phyloP scores from a whole-genome alignment of 257 asterid genomes.

The Ehretia macrophylla region DNA sequence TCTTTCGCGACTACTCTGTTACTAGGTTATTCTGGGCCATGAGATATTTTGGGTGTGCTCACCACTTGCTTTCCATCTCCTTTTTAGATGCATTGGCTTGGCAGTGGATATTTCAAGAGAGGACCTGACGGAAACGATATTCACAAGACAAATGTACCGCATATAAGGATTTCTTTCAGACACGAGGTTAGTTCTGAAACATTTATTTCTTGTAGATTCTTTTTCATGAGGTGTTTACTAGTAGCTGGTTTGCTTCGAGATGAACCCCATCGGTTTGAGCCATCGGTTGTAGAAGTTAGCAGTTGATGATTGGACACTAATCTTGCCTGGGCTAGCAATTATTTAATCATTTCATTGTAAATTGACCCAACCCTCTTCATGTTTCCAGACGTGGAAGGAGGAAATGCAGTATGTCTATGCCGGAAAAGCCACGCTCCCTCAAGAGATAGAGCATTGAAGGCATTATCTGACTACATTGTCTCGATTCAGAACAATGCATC shows the following conservation, averaged over 20 bases:
- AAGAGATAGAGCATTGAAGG: conserved; percentile 55
- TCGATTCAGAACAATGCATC: no score
- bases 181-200: conserved; percentile 51
- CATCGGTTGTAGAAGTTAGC: no score
- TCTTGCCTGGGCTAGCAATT: not conserved
- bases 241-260: not conserved
- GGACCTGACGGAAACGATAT: conserved; percentile 76
- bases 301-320: no score
- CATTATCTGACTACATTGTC: no score
- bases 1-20: no score
- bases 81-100: conserved; percentile 78
- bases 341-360: not conserved
- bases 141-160: conserved; percentile 91
- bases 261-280: no score
- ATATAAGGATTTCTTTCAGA: conserved; percentile 75
- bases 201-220: conserved; percentile 1
- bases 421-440: conserved; percentile 59
- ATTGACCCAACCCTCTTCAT: not conserved
- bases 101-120: conserved; percentile 59
- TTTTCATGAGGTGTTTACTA: not conserved
- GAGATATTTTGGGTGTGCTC: not conserved
- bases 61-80: not conserved
- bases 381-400: conserved; percentile 74
- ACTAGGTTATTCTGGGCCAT: no score
- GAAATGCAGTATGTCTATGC: conserved; percentile 80